phyloP scores from a whole-genome alignment of 2,329 filamentous ascomycete genomes.

The Trichoderma sp. region DNA sequence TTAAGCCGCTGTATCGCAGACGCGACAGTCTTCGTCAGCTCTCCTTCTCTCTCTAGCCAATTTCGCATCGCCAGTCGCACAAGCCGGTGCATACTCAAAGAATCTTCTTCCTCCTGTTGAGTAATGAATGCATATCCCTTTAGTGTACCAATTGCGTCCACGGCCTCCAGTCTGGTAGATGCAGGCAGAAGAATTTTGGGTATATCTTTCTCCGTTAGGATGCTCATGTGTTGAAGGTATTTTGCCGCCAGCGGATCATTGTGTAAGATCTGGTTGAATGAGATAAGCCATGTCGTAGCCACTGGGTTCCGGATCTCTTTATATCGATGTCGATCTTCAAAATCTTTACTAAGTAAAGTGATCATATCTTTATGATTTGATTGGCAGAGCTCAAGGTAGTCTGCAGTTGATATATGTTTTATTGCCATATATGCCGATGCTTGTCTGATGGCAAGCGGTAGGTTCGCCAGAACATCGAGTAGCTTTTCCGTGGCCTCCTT shows the following conservation, averaged over 20 bases:
- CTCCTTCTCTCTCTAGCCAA: slow-evolving; percentile 34
- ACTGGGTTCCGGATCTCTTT: slow-evolving; percentile 36
- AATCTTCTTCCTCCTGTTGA: slow-evolving; percentile 29
- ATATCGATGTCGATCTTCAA: slow-evolving; percentile 39
- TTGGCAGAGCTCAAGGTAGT: slow-evolving; percentile 37
- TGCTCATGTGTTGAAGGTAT: slow-evolving; percentile 39
- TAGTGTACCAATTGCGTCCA: slow-evolving; percentile 32
- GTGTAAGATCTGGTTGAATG: slow-evolving; percentile 39
- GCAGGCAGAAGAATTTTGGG: slow-evolving; percentile 36
- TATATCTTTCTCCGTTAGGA: slow-evolving; percentile 39
- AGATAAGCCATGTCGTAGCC: slow-evolving; percentile 42
- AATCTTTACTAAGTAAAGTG: slow-evolving; percentile 38
- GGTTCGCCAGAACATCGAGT: slow-evolving; percentile 37
- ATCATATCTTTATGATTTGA: slow-evolving; percentile 33
- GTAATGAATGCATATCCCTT: slow-evolving; percentile 41
- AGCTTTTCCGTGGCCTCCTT: slow-evolving; percentile 32
- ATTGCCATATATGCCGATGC: slow-evolving; percentile 43
- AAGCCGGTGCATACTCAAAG: slow-evolving; percentile 41
- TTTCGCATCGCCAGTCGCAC: slow-evolving; percentile 39
- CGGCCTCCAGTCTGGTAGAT: not conserved
- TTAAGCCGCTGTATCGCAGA: not conserved
- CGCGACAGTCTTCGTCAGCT: not conserved
- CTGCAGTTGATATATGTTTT: slow-evolving; percentile 32
- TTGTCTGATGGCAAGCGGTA: slow-evolving; percentile 45
- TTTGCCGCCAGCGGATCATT: slow-evolving; percentile 35